These are phyloP conservation scores for Dianthus caryophyllus DNA, from an alignment of 148 eudicot genomes.

Conservation along the genomic window DNA sequence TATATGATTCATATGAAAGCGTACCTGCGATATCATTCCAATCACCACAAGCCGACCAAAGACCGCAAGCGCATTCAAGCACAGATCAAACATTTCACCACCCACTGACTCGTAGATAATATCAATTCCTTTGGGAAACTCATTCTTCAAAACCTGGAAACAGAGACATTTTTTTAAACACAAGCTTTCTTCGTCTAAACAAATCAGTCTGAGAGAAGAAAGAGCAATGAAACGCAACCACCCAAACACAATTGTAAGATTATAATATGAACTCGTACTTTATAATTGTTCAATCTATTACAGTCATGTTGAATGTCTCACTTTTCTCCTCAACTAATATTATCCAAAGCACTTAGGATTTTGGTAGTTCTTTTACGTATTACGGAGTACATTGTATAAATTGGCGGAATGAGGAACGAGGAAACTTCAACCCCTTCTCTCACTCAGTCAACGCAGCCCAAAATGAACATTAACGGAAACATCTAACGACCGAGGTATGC, in stretches of 20 bases:
- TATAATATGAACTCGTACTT: too few species aligned
- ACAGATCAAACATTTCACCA: conserved; percentile 80
- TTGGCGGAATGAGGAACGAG: too few species aligned
- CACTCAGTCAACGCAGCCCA: neutral
- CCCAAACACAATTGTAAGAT: neutral
- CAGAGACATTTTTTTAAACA: conserved; percentile 4
- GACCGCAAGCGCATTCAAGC: conserved; percentile 79
- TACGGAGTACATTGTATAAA: too few species aligned
- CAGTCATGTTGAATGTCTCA: too few species aligned
- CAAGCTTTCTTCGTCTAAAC: neutral
- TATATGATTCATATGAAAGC: conserved; percentile 8
- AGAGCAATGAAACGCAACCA: neutral
- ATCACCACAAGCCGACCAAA: conserved; percentile 84
- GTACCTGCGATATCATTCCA: conserved; percentile 99
- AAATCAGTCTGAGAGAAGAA: neutral
- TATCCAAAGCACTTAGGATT: too few species aligned
- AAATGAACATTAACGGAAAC: neutral
- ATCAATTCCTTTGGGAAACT: conserved; percentile 85
- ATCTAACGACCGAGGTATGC: neutral
- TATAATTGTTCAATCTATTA: too few species aligned
- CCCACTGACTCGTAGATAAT: conserved; percentile 91
- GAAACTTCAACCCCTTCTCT: conserved; percentile 1
- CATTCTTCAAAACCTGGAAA: conserved; percentile 72
- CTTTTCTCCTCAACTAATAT: too few species aligned
- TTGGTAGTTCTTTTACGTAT: too few species aligned